A percentile compares a stretch with the other conserved stretches of the same genome.
phyloP scores from a whole-genome alignment of 306 rosid genomes.

The Rosa rugosa region DNA sequence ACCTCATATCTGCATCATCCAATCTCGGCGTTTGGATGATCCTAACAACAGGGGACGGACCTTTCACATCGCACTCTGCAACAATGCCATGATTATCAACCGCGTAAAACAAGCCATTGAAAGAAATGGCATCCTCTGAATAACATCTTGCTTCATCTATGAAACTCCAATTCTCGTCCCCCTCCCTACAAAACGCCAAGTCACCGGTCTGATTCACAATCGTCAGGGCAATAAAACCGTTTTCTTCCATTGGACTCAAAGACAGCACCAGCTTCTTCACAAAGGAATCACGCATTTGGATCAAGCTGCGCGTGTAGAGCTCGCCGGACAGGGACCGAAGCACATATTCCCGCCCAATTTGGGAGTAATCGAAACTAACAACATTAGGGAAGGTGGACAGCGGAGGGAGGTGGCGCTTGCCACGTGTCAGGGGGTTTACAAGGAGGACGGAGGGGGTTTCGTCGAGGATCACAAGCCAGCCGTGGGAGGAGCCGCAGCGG shows the following conservation, averaged over 20 bases:
- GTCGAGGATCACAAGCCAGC: slow-evolving; percentile 57
- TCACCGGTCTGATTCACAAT: slow-evolving; percentile 41
- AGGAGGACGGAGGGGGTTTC: slow-evolving; percentile 54
- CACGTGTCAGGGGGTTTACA: slow-evolving; percentile 55
- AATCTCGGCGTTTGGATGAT: slow-evolving; percentile 23
- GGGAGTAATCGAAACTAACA: slow-evolving; percentile 42
- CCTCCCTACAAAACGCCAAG: slow-evolving; percentile 45
- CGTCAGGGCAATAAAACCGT: slow-evolving; percentile 47
- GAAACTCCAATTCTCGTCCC: slow-evolving; percentile 48
- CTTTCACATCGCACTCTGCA: slow-evolving; percentile 47
- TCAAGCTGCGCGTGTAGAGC: slow-evolving; percentile 30
- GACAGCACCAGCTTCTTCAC: slow-evolving; percentile 57
- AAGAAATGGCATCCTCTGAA: slow-evolving; percentile 53
- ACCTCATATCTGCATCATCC: slow-evolving; percentile 48
- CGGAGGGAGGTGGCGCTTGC: slow-evolving; percentile 51
- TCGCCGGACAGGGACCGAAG: slow-evolving; percentile 34
- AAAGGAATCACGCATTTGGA: slow-evolving; percentile 55
- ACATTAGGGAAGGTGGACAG: slow-evolving; percentile 64
- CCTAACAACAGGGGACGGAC: slow-evolving; percentile 26
- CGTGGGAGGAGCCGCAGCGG: slow-evolving; percentile 68
- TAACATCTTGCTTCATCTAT: slow-evolving; percentile 29
- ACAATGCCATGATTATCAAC: slow-evolving; percentile 51
- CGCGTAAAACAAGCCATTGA: slow-evolving; percentile 47
- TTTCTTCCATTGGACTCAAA: slow-evolving; percentile 28
- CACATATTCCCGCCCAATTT: slow-evolving; percentile 55